These are phyloP conservation scores for Metschnikowia baotianmanensis DNA, from an alignment of 805 yeast species.

Conservation along the genomic window DNA sequence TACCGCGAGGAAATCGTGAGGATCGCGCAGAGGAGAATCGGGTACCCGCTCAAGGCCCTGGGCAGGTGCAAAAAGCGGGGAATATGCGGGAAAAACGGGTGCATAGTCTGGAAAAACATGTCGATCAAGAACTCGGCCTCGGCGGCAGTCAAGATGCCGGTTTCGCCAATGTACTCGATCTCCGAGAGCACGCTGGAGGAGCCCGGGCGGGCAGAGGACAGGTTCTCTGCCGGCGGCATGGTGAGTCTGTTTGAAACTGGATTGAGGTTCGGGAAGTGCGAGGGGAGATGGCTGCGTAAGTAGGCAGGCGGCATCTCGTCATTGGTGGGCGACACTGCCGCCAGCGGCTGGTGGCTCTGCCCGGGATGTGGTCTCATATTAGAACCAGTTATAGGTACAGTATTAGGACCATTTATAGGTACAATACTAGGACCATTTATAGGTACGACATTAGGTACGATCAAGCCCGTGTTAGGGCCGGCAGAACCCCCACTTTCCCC, in stretches of 20 bases:
- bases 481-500: no score
- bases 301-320: slow-evolving; percentile 4
- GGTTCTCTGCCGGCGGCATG: slow-evolving; percentile 45
- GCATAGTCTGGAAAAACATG: slow-evolving; percentile 72
- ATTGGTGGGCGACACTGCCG: background rate
- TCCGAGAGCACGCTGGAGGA: slow-evolving; percentile 50
- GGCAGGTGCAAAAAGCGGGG: slow-evolving; percentile 72
- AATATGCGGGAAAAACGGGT: slow-evolving; percentile 86
- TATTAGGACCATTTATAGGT: no score
- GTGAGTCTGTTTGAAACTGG: slow-evolving; percentile 25
- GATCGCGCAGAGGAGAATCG: slow-evolving; percentile 76
- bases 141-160: slow-evolving; percentile 55
- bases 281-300: slow-evolving; percentile 20
- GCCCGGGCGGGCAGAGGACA: slow-evolving; percentile 43
- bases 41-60: slow-evolving; percentile 68
- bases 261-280: slow-evolving; percentile 17
- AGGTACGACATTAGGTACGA: no score
- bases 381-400: no score
- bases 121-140: slow-evolving; percentile 60
- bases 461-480: no score
- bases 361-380: no score
- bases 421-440: no score
- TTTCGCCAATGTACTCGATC: slow-evolving; percentile 62
- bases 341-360: background rate
- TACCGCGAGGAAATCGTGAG: slow-evolving; percentile 79